Evolutionary conservation across 2,329 filamentous ascomycete species (phyloP), one percentile per base, ranked within the genome.

Genomic region (Colletotrichum scovillei): DNA sequence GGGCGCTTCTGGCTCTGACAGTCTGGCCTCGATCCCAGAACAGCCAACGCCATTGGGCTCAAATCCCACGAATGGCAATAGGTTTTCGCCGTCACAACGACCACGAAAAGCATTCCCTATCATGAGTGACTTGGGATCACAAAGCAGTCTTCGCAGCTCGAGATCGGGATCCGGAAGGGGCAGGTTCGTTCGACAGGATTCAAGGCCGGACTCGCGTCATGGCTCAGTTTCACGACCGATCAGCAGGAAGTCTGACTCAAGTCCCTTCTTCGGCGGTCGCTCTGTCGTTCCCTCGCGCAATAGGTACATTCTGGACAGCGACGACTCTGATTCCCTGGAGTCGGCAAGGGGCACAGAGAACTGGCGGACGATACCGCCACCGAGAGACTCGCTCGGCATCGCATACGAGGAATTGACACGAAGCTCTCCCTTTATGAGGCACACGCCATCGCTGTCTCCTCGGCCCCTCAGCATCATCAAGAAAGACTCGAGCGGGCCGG

Each of bases 201-300:
- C 60, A 9, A 53, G 53, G 26, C 63, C 38, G 42, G 67, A 57
- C 19, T 71, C 67, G 14, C 68, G 67, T 38, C n/a, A 63, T 16
- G 70, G 70, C 19, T 75, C 74, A 19, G 42, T 67, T 8, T 63
- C 67, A 26, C 66, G 74, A 22, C 74, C 74, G 12, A 69, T 76
- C 19, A 76, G 74, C 55, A 72, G 74, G 30, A 74, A 72, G 26
- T 73, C 73, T 5, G 74, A 73, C 19, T 72, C 74, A 11, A 76
- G 69, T 38, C 74, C 74, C 8, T 76, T 74, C 28, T 76, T 76
- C 26, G 73, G 65, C 38, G 69, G 74, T 14, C 66, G 74, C n/a
- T 64, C 69, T n/a, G 73, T 73, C 22, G 63, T 75, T 28, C 66
- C 74, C n/a, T 68, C 72, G 42, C 73, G 62, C 66, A 69, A 56